These are phyloP conservation scores for Canariomyces notabilis DNA, from an alignment of 2,329 filamentous ascomycete genomes.

Conservation along the genomic window DNA sequence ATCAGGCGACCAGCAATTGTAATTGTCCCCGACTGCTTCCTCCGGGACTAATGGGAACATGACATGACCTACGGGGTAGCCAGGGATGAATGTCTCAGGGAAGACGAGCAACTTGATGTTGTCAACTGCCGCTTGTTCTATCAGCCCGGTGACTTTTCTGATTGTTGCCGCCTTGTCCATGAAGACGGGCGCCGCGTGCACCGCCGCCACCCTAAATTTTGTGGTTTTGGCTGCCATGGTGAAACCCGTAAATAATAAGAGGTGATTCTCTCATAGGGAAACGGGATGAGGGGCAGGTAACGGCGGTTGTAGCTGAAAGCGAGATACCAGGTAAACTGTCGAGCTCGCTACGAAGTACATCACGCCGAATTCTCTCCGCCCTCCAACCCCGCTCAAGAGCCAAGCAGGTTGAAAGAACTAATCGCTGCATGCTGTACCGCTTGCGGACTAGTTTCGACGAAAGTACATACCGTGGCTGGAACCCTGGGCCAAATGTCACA, in stretches of 20 bases:
- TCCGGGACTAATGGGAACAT: neutral
- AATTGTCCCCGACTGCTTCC: neutral
- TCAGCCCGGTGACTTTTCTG: constrained; percentile 18
- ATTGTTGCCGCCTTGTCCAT: constrained; percentile 25
- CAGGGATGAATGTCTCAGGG: constrained; percentile 25
- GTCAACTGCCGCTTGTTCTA: constrained; percentile 16
- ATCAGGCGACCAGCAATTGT: neutral
- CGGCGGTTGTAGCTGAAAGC: too few relatives aligned
- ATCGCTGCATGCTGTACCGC: too few relatives aligned
- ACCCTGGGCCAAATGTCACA: too few relatives aligned
- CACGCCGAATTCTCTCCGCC: too few relatives aligned
- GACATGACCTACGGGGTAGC: constrained; percentile 19
- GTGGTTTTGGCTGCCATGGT: constrained; percentile 9
- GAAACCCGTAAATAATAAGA: neutral
- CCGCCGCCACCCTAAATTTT: constrained; percentile 23
- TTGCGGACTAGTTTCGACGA: too few relatives aligned
- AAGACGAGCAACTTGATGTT: constrained; percentile 23
- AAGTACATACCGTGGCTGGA: too few relatives aligned
- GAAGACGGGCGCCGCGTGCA: constrained; percentile 24
- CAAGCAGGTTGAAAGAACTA: too few relatives aligned
- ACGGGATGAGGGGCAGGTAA: too few relatives aligned
- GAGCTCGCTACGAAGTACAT: neutral
- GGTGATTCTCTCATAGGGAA: too few relatives aligned
- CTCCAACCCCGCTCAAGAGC: neutral
- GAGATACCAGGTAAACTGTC: neutral